These are phyloP conservation scores for Trichoderma reesei DNA, from an alignment of 495 filamentous ascomycete species.

Conservation along the genomic window DNA sequence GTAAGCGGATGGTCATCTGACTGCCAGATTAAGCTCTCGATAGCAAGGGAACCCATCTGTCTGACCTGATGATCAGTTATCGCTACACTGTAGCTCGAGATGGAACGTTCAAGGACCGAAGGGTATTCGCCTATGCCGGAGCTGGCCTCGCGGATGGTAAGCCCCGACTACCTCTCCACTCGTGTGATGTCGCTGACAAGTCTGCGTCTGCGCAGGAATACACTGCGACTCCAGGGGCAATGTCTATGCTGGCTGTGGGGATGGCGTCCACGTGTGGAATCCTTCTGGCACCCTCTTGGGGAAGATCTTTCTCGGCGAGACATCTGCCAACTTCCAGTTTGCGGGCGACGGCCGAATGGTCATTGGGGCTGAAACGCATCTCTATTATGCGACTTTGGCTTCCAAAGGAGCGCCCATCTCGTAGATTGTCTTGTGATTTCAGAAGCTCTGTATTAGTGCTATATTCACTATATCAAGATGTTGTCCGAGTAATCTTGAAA, in stretches of 20 bases:
- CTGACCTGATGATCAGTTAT: conserved; percentile 18
- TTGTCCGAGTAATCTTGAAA: too few species aligned
- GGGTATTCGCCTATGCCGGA: conserved; percentile 49
- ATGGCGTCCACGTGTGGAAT: conserved; percentile 54
- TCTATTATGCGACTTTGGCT: conserved; percentile 39
- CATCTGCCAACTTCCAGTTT: conserved; percentile 48
- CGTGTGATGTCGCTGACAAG: neutral
- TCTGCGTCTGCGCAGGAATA: conserved; percentile 22
- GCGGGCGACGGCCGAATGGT: conserved; percentile 44
- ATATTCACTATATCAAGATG: neutral
- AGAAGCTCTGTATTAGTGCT: too few species aligned
- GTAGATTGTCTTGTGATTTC: neutral
- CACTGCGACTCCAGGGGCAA: conserved; percentile 51
- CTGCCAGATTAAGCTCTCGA: too few species aligned
- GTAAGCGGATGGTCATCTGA: conserved; percentile 17
- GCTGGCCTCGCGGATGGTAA: conserved; percentile 44
- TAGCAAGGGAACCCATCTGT: too few species aligned
- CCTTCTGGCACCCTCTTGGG: conserved; percentile 47
- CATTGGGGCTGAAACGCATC: conserved; percentile 37
- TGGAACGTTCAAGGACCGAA: conserved; percentile 32
- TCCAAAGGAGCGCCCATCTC: conserved; percentile 26
- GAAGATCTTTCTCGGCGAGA: conserved; percentile 40
- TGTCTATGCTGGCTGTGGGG: conserved; percentile 50
- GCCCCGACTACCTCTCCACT: neutral
- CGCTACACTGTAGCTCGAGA: conserved; percentile 30